These are phyloP conservation scores for Penicillium daleae DNA, from an alignment of 495 filamentous ascomycete genomes.

Conservation along the genomic window DNA sequence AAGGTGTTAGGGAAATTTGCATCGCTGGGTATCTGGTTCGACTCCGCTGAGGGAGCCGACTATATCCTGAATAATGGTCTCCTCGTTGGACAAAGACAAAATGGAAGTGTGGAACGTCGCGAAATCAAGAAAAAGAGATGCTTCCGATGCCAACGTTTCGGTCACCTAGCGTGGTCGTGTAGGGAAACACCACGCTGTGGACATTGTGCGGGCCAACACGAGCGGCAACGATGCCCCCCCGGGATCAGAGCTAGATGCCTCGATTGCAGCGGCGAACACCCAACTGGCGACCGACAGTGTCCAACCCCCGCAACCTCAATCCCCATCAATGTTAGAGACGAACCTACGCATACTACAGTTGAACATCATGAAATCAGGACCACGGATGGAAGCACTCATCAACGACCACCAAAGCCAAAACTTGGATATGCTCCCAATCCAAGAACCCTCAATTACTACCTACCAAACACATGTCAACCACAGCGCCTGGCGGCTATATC, in stretches of 20 bases:
- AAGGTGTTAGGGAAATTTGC: slow-evolving; percentile 19
- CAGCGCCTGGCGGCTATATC: neutral
- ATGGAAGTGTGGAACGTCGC: neutral
- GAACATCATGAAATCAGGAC: slow-evolving; percentile 34
- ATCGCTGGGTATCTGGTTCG: neutral
- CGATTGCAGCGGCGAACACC: slow-evolving; percentile 30
- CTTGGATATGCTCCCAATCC: slow-evolving; percentile 33
- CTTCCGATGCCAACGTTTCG: slow-evolving; percentile 22
- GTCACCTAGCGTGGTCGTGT: slow-evolving; percentile 36
- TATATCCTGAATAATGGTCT: neutral
- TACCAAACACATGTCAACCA: neutral
- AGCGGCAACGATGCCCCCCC: slow-evolving; percentile 23
- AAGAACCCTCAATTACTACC: slow-evolving; percentile 24
- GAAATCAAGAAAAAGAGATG: neutral
- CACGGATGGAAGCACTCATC: slow-evolving; percentile 37
- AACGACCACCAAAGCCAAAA: slow-evolving; percentile 33
- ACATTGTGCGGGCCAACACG: slow-evolving; percentile 29
- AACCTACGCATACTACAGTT: slow-evolving; percentile 35
- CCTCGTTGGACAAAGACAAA: neutral
- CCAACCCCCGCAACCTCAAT: slow-evolving; percentile 14
- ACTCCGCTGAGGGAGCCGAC: neutral
- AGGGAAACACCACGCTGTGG: slow-evolving; percentile 34
- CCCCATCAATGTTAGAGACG: slow-evolving; percentile 22
- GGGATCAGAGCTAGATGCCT: slow-evolving; percentile 27
- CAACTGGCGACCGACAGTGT: slow-evolving; percentile 26